Conservation (phyloP, 1,139 yeast genomes). For the Candida pseudoviswanathii region DNA sequence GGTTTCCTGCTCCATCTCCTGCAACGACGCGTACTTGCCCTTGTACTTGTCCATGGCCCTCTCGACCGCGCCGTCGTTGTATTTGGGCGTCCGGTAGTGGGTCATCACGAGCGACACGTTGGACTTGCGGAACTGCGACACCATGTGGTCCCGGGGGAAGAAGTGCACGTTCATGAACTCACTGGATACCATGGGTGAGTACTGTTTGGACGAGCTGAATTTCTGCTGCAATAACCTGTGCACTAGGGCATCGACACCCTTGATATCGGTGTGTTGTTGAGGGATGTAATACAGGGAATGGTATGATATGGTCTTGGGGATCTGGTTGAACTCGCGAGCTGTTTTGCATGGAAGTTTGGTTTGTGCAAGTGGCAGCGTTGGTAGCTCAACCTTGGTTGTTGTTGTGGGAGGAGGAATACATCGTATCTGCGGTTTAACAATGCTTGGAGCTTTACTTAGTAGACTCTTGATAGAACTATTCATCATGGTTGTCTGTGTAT, state of each 20-base stretch:
- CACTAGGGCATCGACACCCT: slow-evolving; percentile 36
- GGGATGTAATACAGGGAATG: slow-evolving; percentile 25
- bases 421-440: not conserved
- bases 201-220: slow-evolving; percentile 16
- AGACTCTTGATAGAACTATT: slow-evolving; percentile 1
- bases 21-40: slow-evolving; percentile 25
- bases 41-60: slow-evolving; percentile 24
- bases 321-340: not conserved
- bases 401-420: not conserved
- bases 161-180: slow-evolving; percentile 29
- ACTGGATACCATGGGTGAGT: slow-evolving; percentile 25
- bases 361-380: too few relatives aligned
- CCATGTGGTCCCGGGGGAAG: slow-evolving; percentile 30
- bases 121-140: slow-evolving; percentile 37
- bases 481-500: not conserved
- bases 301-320: not conserved
- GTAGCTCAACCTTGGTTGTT: too few relatives aligned
- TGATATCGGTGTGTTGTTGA: slow-evolving; percentile 32
- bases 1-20: too few relatives aligned
- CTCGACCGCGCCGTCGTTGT: slow-evolving; percentile 31
- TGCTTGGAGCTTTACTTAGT: not conserved
- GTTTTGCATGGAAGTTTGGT: not conserved
- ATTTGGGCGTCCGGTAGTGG: slow-evolving; percentile 4
- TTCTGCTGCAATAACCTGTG: slow-evolving; percentile 15
- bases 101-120: slow-evolving; percentile 39